Evolutionary conservation across 2,329 filamentous ascomycete species (phyloP), one percentile per base, ranked within the genome.

Genomic region (Talaromyces albobiverticillius): DNA sequence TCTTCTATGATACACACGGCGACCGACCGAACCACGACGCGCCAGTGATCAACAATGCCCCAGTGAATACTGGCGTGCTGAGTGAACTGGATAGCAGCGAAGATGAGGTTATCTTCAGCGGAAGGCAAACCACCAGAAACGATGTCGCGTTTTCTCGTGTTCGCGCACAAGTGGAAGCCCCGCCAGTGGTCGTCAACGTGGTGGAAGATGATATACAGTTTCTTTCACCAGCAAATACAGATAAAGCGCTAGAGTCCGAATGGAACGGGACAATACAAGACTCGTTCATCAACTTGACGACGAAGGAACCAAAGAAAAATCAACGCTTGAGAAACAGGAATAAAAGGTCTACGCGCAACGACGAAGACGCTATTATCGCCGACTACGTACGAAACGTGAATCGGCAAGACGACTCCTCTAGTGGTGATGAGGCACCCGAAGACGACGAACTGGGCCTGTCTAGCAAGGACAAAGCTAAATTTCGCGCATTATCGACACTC

Each of bases 11-110:
- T 51, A 59, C 64, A 2, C 50, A 59, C 16, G 71, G 69, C 4
- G 63, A 65, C 13, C 25, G 29, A 26, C 48, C 48, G 36, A 36
- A 16, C 16, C 29, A 43, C 16, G 16, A 36, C n/a, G n/a, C n/a
- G 16, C 38, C 40, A 22, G 3, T 40, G 10, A 34, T 38, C 36
- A 13, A 18, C 46, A 45, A 45, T 10, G 13, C 38, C 20, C 52
- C 25, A 43, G 13, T 48, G 5, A 20, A 18, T 11, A 2, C 7
- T 9, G 16, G 6, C 6, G 31, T 20, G 11, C 32, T 22, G 8
- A 71, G 72, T 2, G 63, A 65, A 6, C 80, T 79, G 0, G 78
- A 83, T 59, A 89, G 87, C 0, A 88, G 86, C 62, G 88, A 89
- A 46, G 89, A 96, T 43, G 71, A 74, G 54, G 64, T 75, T 31